Evolutionary conservation across 2,329 filamentous ascomycete genomes (phyloP), one percentile per base, ranked within the genome.

Genomic region (Coniochaeta sp.): DNA sequence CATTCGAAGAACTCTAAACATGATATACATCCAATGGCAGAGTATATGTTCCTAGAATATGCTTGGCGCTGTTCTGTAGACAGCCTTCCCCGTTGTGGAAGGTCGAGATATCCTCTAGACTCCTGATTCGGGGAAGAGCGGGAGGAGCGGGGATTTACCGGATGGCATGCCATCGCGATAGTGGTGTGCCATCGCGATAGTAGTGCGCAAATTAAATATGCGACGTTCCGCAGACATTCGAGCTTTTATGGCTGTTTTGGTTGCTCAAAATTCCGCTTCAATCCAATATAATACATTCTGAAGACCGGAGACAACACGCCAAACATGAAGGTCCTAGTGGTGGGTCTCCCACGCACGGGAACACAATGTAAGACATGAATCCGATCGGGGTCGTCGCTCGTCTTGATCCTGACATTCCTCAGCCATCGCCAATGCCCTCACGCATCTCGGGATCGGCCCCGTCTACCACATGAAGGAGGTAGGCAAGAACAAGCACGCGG

Each of bases 391-490:
- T 27, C 30, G 16, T 45, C 14, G 20, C 32, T 53, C 13, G 12
- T 30, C 14, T 18, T 26, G 54, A 33, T 38, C n/a, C 13, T 31
- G 28, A 48, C 27, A 53, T 13, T 7, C n/a, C 6, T n/a, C 27
- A 66, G 65, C 64, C 8, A 56, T 67, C 12, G 59, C 62, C 6
- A 59, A 64, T 27, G 65, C 65, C 14, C 60, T 69, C 8, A 52
- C 48, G 16, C 51, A 60, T 24, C 58, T 68, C 3, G 62, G 60
- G 7, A 61, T 65, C 46, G 55, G 57, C 3, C 64, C 65, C 9
- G 26, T 68, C 48, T 68, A 70, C 51, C 64, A 66, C 52, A 63
- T 67, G 56, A 61, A 63, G 14, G 66, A 68, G 24, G 63, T 65
- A 16, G 57, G 53, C 38, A 64, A 65, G 49, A 64, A 63, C 53